Percentiles rank a stretch among this genome's conserved stretches.
phyloP scores from a whole-genome alignment of 768 basidiomycete genomes.

The Roridomyces roridus region DNA sequence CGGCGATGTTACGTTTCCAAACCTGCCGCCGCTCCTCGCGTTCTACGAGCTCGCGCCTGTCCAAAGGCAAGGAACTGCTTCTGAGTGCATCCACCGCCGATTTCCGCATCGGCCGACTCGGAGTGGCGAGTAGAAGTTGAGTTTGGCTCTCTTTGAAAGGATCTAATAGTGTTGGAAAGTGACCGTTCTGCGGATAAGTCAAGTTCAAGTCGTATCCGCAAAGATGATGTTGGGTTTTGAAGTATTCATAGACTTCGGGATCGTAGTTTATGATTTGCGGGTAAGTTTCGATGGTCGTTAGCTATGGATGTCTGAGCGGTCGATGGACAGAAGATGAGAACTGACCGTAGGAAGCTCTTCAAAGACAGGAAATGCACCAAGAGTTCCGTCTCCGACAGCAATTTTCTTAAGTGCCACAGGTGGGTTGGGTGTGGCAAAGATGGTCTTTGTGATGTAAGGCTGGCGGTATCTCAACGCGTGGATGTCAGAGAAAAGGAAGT shows the following conservation, averaged over 20 bases:
- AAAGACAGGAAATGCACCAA: constrained; percentile 56
- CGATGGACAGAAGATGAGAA: neutral
- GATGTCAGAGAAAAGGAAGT: neutral
- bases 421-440: constrained; percentile 64
- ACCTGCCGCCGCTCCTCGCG: constrained; percentile 31
- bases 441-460: constrained; percentile 76
- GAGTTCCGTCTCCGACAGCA: constrained; percentile 71
- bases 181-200: constrained; percentile 67
- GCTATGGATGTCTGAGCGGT: constrained; percentile 37
- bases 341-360: constrained; percentile 59
- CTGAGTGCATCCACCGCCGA: constrained; percentile 15
- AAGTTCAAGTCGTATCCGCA: constrained; percentile 72
- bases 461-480: neutral
- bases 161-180: constrained; percentile 48
- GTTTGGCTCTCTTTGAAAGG: constrained; percentile 18
- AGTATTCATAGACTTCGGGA: constrained; percentile 66
- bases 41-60: constrained; percentile 25
- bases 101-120: neutral
- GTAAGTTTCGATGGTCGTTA: constrained; percentile 69
- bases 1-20: constrained; percentile 56
- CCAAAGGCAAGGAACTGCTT: constrained; percentile 23
- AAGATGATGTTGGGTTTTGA: constrained; percentile 67
- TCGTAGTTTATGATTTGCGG: constrained; percentile 82
- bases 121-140: constrained; percentile 6
- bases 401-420: constrained; percentile 75